Evolutionary conservation across 1,139 yeast genomes (phyloP).

Genomic region (Williopsis jadinii): DNA sequence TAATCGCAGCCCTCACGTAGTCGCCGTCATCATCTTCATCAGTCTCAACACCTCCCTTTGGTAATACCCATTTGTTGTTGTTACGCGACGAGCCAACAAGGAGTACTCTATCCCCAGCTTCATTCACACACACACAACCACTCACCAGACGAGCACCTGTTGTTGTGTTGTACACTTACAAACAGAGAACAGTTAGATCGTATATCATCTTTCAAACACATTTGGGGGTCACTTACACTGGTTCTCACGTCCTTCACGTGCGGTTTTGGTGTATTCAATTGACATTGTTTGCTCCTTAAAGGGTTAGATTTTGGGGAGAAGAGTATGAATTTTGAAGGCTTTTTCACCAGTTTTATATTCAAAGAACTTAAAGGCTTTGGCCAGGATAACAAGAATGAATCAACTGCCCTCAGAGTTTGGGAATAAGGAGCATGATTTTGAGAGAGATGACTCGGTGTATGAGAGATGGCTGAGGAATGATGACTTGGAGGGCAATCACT

Average conservation of each 20-base stretch:
- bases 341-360: too few relatives aligned
- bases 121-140: constrained; percentile 75
- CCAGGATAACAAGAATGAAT: background rate
- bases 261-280: background rate
- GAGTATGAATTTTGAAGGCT: too few relatives aligned
- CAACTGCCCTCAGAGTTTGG: background rate
- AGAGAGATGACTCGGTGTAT: background rate
- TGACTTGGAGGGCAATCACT: too few relatives aligned
- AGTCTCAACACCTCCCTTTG: constrained; percentile 91
- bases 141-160: constrained; percentile 83
- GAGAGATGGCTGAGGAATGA: background rate
- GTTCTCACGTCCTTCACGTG: background rate
- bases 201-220: background rate
- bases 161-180: constrained; percentile 37
- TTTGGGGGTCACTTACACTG: background rate
- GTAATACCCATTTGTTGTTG: constrained; percentile 72
- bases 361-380: background rate
- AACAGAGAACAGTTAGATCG: background rate
- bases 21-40: constrained; percentile 82
- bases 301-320: too few relatives aligned
- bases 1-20: constrained; percentile 40
- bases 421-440: background rate
- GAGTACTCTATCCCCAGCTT: constrained; percentile 51
- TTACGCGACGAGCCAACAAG: constrained; percentile 71
- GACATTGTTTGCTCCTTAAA: background rate